Base-by-base conservation (phyloP, 2,329 filamentous ascomycete genomes). In the Monilinia fructicola region DNA sequence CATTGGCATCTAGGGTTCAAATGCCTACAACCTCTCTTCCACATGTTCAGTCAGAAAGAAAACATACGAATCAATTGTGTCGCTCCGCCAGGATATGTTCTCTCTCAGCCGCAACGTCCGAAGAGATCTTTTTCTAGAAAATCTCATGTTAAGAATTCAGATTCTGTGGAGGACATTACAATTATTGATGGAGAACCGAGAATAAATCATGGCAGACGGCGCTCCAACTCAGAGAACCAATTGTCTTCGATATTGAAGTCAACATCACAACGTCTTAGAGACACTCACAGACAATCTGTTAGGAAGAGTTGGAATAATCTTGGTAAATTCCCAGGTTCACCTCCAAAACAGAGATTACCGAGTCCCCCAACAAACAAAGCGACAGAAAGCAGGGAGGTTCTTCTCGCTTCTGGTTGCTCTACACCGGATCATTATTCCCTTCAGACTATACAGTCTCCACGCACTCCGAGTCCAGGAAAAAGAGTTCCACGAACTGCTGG, bases 81-180 rank as follows among this genome's bases (percentile, higher is more conserved):
- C 14, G 72, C 72, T 38, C 71, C 73, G 26, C 72, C 72, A 42
- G 73, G 73, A 23, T 74, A 74, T 67, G 56, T 73, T 10, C 56
- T 74, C 6, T 14, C 50, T 10, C 54, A 73, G 42, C 67, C 69
- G 0, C 73, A 67, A 35, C 67, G 64, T 50, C 70, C 66, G n/a
- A 66, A 65, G 48, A 69, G 69, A 53, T 63, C 68, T 1, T 66
- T 61, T n/a, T 66, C 64, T 7, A 61, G 58, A 23, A 61, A 53
- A 5, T n/a, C 53, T 11, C 54, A 35, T 38, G 31, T 50, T 14
- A 54, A 60, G n/a, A 59, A 54, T 38, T 67, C 52, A 3, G 65
- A 63, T 61, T 63, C 65, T 44, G 56, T 62, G 9, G 55, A 61
- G 16, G 56, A 66, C 54, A 38, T 61, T 0, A 66, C 55, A 3